Percentiles rank a stretch among this genome's conserved stretches.
phyloP scores from a whole-genome alignment of 2,329 filamentous ascomycete genomes.

The Exophiala alcalophila region DNA sequence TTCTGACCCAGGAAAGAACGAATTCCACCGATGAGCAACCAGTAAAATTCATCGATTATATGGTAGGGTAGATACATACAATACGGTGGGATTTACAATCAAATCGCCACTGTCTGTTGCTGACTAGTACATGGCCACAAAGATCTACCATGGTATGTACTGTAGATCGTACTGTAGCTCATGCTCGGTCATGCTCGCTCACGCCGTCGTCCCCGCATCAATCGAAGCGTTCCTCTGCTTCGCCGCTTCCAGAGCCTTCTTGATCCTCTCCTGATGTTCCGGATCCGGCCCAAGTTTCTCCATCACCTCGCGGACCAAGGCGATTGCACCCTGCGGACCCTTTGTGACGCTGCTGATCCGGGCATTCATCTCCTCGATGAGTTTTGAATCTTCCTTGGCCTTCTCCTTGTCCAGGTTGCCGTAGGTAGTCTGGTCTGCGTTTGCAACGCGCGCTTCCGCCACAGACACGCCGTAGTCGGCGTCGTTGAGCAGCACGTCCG shows the following conservation, averaged over 20 bases:
- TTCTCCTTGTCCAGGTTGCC: slow-evolving; percentile 46
- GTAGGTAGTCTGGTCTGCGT: slow-evolving; percentile 43
- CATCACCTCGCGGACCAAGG: slow-evolving; percentile 41
- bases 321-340: slow-evolving; percentile 38
- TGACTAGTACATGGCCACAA: too few species aligned
- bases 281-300: slow-evolving; percentile 37
- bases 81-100: too few species aligned
- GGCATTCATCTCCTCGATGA: slow-evolving; percentile 42
- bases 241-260: slow-evolving; percentile 52
- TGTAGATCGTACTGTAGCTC: too few species aligned
- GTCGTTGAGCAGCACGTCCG: slow-evolving; percentile 51
- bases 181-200: too few species aligned
- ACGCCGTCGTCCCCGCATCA: background rate
- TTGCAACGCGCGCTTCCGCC: slow-evolving; percentile 49
- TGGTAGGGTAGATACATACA: too few species aligned
- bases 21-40: too few species aligned
- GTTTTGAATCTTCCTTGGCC: slow-evolving; percentile 48
- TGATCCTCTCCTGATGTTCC: slow-evolving; percentile 48
- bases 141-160: too few species aligned
- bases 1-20: too few species aligned
- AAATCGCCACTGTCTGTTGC: too few species aligned
- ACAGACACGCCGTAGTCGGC: slow-evolving; percentile 55
- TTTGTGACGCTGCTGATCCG: slow-evolving; percentile 44
- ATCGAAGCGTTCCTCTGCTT: slow-evolving; percentile 49
- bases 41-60: too few species aligned